Evolutionary conservation across 768 basidiomycete species (phyloP).

Genomic region (Boletus rex-veris): DNA sequence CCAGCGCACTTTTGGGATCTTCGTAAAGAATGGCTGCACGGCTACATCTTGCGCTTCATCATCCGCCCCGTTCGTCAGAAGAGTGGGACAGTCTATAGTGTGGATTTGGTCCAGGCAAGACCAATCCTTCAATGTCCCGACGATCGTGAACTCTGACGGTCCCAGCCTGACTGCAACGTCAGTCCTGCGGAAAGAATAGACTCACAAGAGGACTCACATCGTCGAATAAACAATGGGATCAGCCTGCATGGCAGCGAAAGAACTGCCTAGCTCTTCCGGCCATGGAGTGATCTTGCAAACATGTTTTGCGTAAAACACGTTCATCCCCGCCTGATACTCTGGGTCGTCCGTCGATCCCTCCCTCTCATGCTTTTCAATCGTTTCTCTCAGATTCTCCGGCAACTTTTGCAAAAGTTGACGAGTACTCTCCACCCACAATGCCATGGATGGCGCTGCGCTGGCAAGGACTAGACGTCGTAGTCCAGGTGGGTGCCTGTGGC

Average conservation of each 20-base stretch:
- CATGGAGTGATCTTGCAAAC: constrained; percentile 32
- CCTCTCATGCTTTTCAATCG: constrained; percentile 31
- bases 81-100: constrained; percentile 36
- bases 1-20: constrained; percentile 35
- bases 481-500: constrained; percentile 37
- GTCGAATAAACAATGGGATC: constrained; percentile 34
- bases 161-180: constrained; percentile 8
- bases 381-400: constrained; percentile 25
- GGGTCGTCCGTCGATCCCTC: constrained; percentile 30
- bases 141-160: constrained; percentile 36
- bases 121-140: constrained; percentile 46
- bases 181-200: background rate
- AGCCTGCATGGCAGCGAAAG: constrained; percentile 22
- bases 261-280: constrained; percentile 32
- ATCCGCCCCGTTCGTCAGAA: constrained; percentile 38
- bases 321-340: constrained; percentile 34
- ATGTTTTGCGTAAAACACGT: constrained; percentile 33
- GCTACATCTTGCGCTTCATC: constrained; percentile 39
- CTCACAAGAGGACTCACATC: constrained; percentile 26
- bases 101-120: constrained; percentile 41
- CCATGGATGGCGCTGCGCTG: constrained; percentile 32
- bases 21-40: constrained; percentile 32
- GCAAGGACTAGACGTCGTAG: constrained; percentile 36
- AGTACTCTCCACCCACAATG: constrained; percentile 26
- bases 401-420: constrained; percentile 25